A percentile compares a stretch with the other conserved stretches of the same genome.
Conservation (phyloP, 1,284 basidiomycete genomes). For the Cryptococcus sp. region DNA sequence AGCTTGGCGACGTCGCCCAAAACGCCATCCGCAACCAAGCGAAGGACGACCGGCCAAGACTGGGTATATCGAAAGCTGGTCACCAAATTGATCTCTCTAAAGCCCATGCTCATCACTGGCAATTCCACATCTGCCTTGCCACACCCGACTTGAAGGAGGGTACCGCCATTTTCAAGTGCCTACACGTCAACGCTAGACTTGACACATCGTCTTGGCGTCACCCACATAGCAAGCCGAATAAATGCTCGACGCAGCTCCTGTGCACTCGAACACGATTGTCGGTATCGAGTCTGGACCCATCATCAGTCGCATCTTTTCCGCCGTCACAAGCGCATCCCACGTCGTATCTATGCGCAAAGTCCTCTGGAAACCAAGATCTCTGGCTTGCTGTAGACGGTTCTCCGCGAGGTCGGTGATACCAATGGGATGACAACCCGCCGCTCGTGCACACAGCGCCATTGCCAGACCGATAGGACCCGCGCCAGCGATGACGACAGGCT, state of each 20-base stretch:
- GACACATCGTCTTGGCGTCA: background rate
- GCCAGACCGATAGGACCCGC: conserved; percentile 46
- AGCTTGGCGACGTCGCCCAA: conserved; percentile 43
- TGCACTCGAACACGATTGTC: conserved; percentile 43
- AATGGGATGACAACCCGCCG: conserved; percentile 46
- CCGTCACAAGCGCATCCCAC: conserved; percentile 23
- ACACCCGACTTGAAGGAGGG: conserved; percentile 24
- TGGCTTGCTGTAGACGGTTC: conserved; percentile 40
- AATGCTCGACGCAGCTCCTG: conserved; percentile 43
- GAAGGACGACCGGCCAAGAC: conserved; percentile 44
- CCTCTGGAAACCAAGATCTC: conserved; percentile 35
- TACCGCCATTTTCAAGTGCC: conserved; percentile 29
- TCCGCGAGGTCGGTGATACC: conserved; percentile 46
- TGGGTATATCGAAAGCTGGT: conserved; percentile 43
- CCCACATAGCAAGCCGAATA: conserved; percentile 29
- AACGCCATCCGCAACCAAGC: conserved; percentile 38
- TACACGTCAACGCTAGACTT: conserved; percentile 4
- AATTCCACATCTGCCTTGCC: conserved; percentile 22
- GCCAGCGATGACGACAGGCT: conserved; percentile 28
- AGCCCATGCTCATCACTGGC: conserved; percentile 33
- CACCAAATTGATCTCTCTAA: conserved; percentile 29
- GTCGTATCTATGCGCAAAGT: conserved; percentile 25
- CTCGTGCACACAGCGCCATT: conserved; percentile 43
- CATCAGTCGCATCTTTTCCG: conserved; percentile 15
- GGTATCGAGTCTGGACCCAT: conserved; percentile 25